A percentile compares a stretch with the other conserved stretches of the same genome.
Evolutionary conservation across 805 yeast species (phyloP).

Genomic region (Teunomyces stri): DNA sequence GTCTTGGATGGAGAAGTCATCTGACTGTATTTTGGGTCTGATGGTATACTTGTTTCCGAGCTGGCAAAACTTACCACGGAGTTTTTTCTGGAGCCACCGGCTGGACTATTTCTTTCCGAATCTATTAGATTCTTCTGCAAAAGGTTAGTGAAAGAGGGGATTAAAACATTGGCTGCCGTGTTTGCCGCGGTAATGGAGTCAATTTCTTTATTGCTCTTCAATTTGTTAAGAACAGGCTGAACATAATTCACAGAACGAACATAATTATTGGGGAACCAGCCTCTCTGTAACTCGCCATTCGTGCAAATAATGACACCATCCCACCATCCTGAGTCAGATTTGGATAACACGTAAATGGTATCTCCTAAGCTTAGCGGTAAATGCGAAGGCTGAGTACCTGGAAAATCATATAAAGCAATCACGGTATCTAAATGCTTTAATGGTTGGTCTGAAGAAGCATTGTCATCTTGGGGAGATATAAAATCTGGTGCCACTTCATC

Average conservation of each 20-base stretch:
- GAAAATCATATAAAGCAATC: conserved; percentile 55
- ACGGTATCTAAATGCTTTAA: conserved; percentile 54
- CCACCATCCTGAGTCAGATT: conserved; percentile 78
- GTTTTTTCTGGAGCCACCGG: conserved; percentile 41
- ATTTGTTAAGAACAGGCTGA: conserved; percentile 38
- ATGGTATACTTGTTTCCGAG: conserved; percentile 34
- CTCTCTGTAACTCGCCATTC: conserved; percentile 50
- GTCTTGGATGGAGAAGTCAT: conserved; percentile 23
- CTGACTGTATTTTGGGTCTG: conserved; percentile 21
- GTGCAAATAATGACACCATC: conserved; percentile 56
- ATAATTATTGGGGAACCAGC: conserved; percentile 82
- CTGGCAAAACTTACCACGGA: conserved; percentile 51
- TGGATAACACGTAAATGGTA: conserved; percentile 63
- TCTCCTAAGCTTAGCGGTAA: conserved; percentile 63
- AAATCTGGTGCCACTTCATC: conserved; percentile 44
- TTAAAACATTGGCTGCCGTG: conserved; percentile 45
- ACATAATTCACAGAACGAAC: conserved; percentile 47
- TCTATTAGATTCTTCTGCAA: conserved; percentile 36
- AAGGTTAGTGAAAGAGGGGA: conserved; percentile 38
- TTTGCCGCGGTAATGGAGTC: conserved; percentile 46
- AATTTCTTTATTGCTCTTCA: conserved; percentile 38
- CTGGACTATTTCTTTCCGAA: conserved; percentile 28
- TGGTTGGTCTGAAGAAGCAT: conserved; percentile 18
- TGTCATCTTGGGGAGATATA: conserved; percentile 27
- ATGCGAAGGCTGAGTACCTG: conserved; percentile 50